Percentiles rank a stretch among this genome's conserved stretches.
Conservation (phyloP, 768 basidiomycete species). For the Macrolepiota dolichaula region DNA sequence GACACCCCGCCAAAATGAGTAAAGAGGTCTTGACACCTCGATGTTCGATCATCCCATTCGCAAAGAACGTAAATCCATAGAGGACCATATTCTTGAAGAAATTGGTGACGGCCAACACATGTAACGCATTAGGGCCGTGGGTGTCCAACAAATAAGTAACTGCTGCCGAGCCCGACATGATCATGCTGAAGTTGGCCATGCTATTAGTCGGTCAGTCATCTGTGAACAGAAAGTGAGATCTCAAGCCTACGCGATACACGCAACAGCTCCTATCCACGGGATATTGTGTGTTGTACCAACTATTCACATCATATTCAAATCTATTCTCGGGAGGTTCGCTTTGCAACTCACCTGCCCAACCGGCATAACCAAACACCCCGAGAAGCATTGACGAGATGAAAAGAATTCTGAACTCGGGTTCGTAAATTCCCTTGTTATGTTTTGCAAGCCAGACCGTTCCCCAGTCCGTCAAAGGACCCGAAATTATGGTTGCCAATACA, state of each 20-base stretch:
- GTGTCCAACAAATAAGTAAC: constrained; percentile 44
- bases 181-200: constrained; percentile 42
- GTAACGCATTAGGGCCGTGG: constrained; percentile 37
- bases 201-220: constrained; percentile 17
- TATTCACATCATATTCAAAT: constrained; percentile 3
- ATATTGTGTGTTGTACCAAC: constrained; percentile 36
- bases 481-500: constrained; percentile 32
- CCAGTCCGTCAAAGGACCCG: constrained; percentile 39
- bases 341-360: constrained; percentile 33
- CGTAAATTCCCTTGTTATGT: constrained; percentile 42
- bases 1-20: constrained; percentile 35
- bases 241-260: constrained; percentile 28
- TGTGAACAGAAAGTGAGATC: neutral
- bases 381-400: constrained; percentile 40
- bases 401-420: constrained; percentile 42
- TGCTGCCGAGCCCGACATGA: constrained; percentile 36
- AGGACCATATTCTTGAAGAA: constrained; percentile 43
- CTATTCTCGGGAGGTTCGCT: neutral
- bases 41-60: constrained; percentile 35
- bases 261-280: constrained; percentile 44
- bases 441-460: constrained; percentile 39
- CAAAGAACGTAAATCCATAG: constrained; percentile 43
- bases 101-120: constrained; percentile 38
- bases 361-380: constrained; percentile 42
- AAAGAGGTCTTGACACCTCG: constrained; percentile 37